phyloP scores from a whole-genome alignment of 176 grass and related monocot species.

The Miscanthus lutarioriparius region DNA sequence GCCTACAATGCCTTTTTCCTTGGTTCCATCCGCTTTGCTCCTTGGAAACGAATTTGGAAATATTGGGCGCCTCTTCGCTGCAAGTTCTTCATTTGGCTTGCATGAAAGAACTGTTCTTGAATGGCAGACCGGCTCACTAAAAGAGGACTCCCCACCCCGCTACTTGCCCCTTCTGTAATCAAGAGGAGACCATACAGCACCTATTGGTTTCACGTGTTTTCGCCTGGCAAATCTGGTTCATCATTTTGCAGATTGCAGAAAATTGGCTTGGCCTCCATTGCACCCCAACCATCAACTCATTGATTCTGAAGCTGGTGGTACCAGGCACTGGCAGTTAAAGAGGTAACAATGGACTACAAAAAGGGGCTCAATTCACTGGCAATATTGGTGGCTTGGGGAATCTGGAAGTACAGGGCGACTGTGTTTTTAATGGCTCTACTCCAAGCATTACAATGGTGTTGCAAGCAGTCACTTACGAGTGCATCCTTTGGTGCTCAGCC shows the following conservation, averaged over 20 bases:
- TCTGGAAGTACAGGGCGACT: neutral
- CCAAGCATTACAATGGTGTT: neutral
- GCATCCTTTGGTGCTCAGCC: neutral
- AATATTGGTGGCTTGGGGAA: neutral
- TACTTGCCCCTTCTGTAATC: neutral
- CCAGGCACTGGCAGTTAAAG: neutral
- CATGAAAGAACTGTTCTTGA: neutral
- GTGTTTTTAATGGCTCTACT: neutral
- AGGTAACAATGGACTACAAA: neutral
- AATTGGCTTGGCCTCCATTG: neutral
- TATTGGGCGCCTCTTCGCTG: neutral
- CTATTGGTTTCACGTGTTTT: neutral
- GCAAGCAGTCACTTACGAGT: neutral
- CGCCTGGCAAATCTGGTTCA: neutral
- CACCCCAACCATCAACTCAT: neutral
- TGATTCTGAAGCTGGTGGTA: neutral
- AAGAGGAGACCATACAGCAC: neutral
- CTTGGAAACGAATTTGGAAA: neutral
- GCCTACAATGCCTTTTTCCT: neutral
- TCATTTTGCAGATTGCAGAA: neutral
- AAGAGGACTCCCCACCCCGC: neutral
- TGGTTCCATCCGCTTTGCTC: neutral
- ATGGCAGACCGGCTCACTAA: neutral
- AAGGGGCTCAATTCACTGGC: neutral
- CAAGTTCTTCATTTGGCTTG: neutral